Conservation (phyloP, 257 asterid species). For the Sherardia arvensis region DNA sequence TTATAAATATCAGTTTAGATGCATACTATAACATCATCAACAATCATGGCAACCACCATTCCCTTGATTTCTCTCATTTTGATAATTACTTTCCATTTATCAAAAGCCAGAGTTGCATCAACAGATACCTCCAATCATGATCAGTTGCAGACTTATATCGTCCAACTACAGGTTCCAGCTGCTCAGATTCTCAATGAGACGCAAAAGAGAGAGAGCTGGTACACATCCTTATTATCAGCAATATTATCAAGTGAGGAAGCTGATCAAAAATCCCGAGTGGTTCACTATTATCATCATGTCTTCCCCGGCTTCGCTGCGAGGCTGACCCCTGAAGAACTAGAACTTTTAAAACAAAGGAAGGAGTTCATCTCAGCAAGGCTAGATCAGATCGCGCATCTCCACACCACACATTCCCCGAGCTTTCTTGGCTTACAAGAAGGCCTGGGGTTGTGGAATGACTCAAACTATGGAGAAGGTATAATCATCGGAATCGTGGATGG, state of each 20-base stretch:
- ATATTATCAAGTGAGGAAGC: background rate
- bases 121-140: background rate
- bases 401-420: background rate
- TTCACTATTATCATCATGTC: background rate
- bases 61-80: background rate
- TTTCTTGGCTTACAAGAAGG: background rate
- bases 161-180: background rate
- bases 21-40: background rate
- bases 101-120: background rate
- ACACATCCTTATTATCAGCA: background rate
- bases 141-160: background rate
- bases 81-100: background rate
- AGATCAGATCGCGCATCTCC: background rate
- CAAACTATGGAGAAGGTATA: conserved; percentile 39
- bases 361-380: background rate
- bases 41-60: background rate
- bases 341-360: background rate
- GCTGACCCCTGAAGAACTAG: background rate
- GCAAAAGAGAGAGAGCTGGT: background rate
- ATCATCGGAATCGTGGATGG: conserved; percentile 39
- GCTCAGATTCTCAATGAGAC: background rate
- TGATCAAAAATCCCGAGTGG: background rate
- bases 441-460: background rate
- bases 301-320: background rate
- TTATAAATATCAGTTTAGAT: no score